Evolutionary conservation across 192 early-diverging fungal genomes (phyloP).

Genomic region (Coemansia sp.): DNA sequence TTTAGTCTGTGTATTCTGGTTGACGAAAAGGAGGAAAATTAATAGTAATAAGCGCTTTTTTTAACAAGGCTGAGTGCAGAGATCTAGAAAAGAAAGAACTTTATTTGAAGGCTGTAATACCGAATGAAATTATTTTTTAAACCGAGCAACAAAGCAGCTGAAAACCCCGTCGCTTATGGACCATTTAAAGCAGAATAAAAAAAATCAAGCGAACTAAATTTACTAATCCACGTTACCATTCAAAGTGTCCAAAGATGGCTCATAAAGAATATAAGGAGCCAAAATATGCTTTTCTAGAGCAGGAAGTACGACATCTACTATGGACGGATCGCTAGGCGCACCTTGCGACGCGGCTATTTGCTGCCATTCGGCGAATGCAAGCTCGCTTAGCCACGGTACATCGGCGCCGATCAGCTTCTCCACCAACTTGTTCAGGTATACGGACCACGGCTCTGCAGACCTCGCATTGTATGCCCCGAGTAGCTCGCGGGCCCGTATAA

Average conservation of each 20-base stretch:
- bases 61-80: too few relatives aligned
- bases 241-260: background rate
- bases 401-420: slow-evolving; percentile 8
- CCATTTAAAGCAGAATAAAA: too few relatives aligned
- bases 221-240: too few relatives aligned
- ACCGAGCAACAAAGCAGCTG: too few relatives aligned
- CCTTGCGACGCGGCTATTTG: background rate
- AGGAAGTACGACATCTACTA: background rate
- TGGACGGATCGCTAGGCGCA: background rate
- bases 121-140: too few relatives aligned
- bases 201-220: too few relatives aligned
- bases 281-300: slow-evolving; percentile 7
- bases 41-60: too few relatives aligned
- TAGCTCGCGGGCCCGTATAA: slow-evolving; percentile 21
- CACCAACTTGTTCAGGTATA: slow-evolving; percentile 24
- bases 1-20: background rate
- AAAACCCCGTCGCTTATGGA: background rate
- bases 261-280: slow-evolving; percentile 1
- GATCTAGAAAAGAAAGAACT: too few relatives aligned
- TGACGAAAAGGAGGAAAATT: too few relatives aligned
- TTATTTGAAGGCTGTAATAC: too few relatives aligned
- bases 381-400: slow-evolving; percentile 16
- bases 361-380: slow-evolving; percentile 14
- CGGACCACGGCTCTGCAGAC: slow-evolving; percentile 32
- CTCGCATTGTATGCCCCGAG: slow-evolving; percentile 6